Conservation (phyloP, 2,329 filamentous ascomycete species). For the Bertia moriformis region DNA sequence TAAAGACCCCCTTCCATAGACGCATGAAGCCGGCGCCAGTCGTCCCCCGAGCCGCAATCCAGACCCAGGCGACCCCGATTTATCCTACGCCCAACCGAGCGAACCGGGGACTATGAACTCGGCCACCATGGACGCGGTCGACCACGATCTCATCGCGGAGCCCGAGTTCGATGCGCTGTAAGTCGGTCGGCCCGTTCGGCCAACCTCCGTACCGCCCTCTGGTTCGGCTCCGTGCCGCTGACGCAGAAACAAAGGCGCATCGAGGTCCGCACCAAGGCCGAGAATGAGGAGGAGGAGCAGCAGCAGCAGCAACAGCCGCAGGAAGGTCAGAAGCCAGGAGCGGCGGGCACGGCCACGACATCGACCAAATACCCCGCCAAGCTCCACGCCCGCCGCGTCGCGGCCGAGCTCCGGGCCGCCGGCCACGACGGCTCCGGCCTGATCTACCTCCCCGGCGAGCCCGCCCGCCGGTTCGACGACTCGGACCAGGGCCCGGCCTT, state of each 20-base stretch:
- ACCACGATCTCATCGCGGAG: slow-evolving; percentile 27
- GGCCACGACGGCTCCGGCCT: no score
- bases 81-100: no score
- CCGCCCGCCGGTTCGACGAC: slow-evolving; percentile 35
- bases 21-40: no score
- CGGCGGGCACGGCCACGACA: not conserved
- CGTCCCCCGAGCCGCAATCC: no score
- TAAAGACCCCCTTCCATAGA: no score
- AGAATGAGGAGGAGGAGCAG: not conserved
- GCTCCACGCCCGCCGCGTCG: slow-evolving; percentile 40
- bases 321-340: not conserved
- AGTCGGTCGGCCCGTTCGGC: slow-evolving; percentile 8
- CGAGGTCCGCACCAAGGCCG: not conserved
- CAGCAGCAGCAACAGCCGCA: not conserved
- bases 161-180: slow-evolving; percentile 42
- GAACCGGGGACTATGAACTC: no score
- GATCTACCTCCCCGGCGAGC: slow-evolving; percentile 38
- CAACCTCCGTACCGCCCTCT: not conserved
- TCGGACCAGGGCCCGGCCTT: slow-evolving; percentile 41
- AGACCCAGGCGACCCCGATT: no score
- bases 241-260: not conserved
- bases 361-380: slow-evolving; percentile 21
- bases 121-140: slow-evolving; percentile 9
- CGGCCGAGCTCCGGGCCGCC: slow-evolving; percentile 28
- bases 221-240: not conserved